Evolutionary conservation across 192 early-diverging fungal genomes (phyloP), one percentile per base, ranked within the genome.

Genomic region (Gigaspora rosea): DNA sequence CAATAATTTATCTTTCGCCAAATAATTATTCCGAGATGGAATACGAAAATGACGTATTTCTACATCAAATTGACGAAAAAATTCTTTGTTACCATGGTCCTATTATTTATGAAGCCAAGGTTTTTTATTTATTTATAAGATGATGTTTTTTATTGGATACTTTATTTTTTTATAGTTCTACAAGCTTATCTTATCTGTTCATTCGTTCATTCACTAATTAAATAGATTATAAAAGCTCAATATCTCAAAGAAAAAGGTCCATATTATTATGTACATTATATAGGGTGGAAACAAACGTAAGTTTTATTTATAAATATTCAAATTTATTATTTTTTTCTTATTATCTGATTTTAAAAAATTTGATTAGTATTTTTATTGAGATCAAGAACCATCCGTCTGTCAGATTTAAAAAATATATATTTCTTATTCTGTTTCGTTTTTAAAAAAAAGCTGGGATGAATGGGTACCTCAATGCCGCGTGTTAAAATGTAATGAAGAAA

Each of bases 281-380:
- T 94, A 71, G 96, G 98, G 18, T 99, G 98, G 98, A 98, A 97
- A 80, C 90, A 92, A 75, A 95, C 92, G 94, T 96, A 85, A 80
- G 88, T 66, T 41, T 41, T 41, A 41, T 41, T 41, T 41, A 41
- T 2, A 41, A 41, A 41, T 41, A 41, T 41, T 41, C 41, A 41
- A 41, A 3, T 41, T 41, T 41, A 41, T 2, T 7, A 6, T 41
- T 7, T 41, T 41, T 41, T 41, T 41, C 41, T 7, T 51, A 50
- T 49, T 49, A 46, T 46, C 4, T 67, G 27, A 0, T 50, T 67
- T 0, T 27, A 59, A 59, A 27, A 2, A 22, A 20, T 27, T 59
- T 59, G 22, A 59, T 27, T 59, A n/a, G n/a, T 59, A 22, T 59
- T 41, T 41, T 41, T 3, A 41, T 41, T 41, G 41, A 41, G 41